Evolutionary conservation across 108 stramenopile species (phyloP), one percentile per base, ranked within the genome.

Genomic region (Chaetoceros tenuissimus): DNA sequence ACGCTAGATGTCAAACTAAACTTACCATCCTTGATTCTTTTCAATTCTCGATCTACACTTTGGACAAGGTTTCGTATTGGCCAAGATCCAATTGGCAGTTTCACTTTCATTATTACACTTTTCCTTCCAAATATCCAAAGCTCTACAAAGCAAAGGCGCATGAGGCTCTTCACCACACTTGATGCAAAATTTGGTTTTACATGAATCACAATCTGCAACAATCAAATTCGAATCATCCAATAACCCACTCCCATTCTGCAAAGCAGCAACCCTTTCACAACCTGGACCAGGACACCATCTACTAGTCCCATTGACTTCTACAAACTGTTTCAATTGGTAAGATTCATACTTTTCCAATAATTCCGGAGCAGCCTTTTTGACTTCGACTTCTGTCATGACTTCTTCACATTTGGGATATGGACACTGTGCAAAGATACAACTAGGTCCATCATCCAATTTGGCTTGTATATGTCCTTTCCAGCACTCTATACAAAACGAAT

Each of bases 1-100:
- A n/a, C n/a, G n/a, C n/a, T n/a, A n/a, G n/a, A n/a, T n/a, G n/a
- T n/a, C n/a, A n/a, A n/a, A n/a, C n/a, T n/a, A n/a, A n/a, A n/a
- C n/a, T n/a, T n/a, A n/a, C n/a, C n/a, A 99, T 24, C 97, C 97
- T 61, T 97, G 93, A 71, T 98, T 98, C 75, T 99, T 99, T 74
- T 99, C 97, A 73, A 99, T 99, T 28, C 97, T 84, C 51, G 85
- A 87, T 27, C 69, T 71, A 74, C 98, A 99, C 68, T 96, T 95
- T 48, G 98, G 98, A 70, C 98, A 99, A 27, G 75, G 74, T 75
- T 98, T 98, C 46, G 97, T 99, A 66, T 97, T 97, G 62, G 96
- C 97, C 28, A 98, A 63, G 51, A 97, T 98, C 97, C 96, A 99
- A 72, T 97, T 97, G 48, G 96, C 96, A 7, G 96, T 99, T 76